A percentile compares a stretch with the other conserved stretches of the same genome.
These are phyloP conservation scores for Panaeolus papilionaceus DNA, from an alignment of 768 basidiomycete genomes.

Conservation along the genomic window DNA sequence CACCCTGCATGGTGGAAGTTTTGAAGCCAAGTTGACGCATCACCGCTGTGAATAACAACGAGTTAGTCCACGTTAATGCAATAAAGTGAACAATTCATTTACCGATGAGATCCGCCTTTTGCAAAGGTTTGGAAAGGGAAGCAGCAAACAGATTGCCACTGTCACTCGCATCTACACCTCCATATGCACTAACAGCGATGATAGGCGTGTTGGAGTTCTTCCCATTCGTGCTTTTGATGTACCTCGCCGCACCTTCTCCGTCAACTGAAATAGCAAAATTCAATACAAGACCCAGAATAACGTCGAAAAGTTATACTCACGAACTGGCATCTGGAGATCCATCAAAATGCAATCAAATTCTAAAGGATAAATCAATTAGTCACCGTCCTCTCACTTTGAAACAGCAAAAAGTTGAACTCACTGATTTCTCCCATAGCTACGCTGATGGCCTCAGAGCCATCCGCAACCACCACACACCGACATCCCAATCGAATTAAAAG, in stretches of 20 bases:
- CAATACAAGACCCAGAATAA: slow-evolving; percentile 10
- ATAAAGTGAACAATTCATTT: slow-evolving; percentile 24
- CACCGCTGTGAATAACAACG: slow-evolving; percentile 41
- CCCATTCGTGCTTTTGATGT: slow-evolving; percentile 96
- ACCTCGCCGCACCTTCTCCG: slow-evolving; percentile 95
- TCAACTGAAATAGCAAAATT: slow-evolving; percentile 60
- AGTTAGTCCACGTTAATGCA: slow-evolving; percentile 8
- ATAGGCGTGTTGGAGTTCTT: slow-evolving; percentile 95
- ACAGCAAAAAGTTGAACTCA: slow-evolving; percentile 48
- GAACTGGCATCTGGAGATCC: slow-evolving; percentile 94
- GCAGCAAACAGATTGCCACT: slow-evolving; percentile 77
- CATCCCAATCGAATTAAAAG: slow-evolving; percentile 93
- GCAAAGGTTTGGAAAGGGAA: slow-evolving; percentile 87
- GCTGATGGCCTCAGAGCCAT: slow-evolving; percentile 96
- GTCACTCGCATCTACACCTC: slow-evolving; percentile 69
- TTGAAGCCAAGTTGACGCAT: slow-evolving; percentile 93
- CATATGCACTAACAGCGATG: slow-evolving; percentile 89
- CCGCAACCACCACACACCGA: slow-evolving; percentile 92
- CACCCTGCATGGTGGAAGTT: slow-evolving; percentile 74
- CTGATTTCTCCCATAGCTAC: slow-evolving; percentile 98
- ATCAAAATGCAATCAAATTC: slow-evolving; percentile 97
- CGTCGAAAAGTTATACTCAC: slow-evolving; percentile 52
- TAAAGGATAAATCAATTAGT: slow-evolving; percentile 40
- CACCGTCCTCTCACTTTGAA: slow-evolving; percentile 15
- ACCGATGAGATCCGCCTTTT: slow-evolving; percentile 83